These are phyloP conservation scores for Globisporangium spinosum DNA, from an alignment of 352 stramenopile species.

Conservation along the genomic window DNA sequence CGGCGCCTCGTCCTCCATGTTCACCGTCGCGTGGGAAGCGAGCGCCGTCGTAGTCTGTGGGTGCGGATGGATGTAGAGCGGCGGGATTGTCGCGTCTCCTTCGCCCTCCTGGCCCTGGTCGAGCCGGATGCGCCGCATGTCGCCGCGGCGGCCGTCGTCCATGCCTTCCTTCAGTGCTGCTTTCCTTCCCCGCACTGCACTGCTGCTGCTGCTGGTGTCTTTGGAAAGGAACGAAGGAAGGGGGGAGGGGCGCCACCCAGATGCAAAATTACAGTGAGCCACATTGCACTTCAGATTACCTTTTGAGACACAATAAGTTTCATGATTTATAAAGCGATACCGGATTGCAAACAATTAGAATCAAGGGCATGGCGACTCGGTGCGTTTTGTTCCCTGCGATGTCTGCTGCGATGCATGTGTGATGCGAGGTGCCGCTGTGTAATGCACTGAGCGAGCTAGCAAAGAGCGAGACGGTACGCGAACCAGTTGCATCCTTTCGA, in stretches of 20 bases:
- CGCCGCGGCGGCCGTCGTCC: constrained; percentile 1
- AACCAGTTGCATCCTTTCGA: constrained; percentile 19
- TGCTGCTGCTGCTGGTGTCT: background rate
- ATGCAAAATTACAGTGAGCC: background rate
- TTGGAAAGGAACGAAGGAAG: constrained; percentile 7
- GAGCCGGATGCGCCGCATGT: constrained; percentile 13
- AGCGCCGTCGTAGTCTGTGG: background rate
- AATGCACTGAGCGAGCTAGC: background rate
- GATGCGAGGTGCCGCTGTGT: background rate
- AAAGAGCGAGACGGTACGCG: background rate
- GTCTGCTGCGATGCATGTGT: background rate
- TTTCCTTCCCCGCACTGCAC: background rate
- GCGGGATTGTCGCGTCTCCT: constrained; percentile 5
- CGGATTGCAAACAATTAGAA: background rate
- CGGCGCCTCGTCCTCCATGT: background rate
- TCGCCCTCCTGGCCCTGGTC: constrained; percentile 14
- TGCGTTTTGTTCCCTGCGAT: background rate
- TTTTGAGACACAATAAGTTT: background rate
- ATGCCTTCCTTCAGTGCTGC: constrained; percentile 11
- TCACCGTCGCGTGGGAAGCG: background rate
- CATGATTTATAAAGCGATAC: background rate
- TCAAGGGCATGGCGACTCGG: background rate
- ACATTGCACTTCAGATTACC: background rate
- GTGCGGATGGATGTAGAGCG: constrained; percentile 6
- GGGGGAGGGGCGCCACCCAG: constrained; percentile 1